These are phyloP conservation scores for Saccharomycopsis hybrid DNA, from an alignment of 1,139 yeast species.

Conservation along the genomic window DNA sequence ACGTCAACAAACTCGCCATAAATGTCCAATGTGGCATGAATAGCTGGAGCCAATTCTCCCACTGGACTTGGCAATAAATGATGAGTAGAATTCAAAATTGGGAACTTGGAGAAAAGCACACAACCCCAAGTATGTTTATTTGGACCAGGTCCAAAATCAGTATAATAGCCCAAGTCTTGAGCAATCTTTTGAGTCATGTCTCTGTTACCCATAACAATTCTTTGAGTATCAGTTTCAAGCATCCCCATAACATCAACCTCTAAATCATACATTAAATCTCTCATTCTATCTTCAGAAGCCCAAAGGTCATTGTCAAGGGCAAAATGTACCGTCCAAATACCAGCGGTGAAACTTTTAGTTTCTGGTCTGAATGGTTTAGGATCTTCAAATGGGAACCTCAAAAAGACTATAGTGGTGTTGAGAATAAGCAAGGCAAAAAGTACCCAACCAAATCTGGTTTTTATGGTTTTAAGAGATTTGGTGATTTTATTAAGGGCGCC, in stretches of 20 bases:
- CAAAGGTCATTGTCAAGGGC: slow-evolving; percentile 97
- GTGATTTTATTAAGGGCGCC: slow-evolving; percentile 15
- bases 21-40: slow-evolving; percentile 88
- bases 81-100: slow-evolving; percentile 83
- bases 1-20: slow-evolving; percentile 83
- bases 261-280: slow-evolving; percentile 71
- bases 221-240: slow-evolving; percentile 87
- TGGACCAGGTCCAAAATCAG: slow-evolving; percentile 97
- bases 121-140: slow-evolving; percentile 98
- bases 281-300: slow-evolving; percentile 92
- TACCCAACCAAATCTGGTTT: slow-evolving; percentile 23
- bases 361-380: slow-evolving; percentile 76
- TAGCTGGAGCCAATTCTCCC: slow-evolving; percentile 97
- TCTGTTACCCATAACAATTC: slow-evolving; percentile 90
- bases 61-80: slow-evolving; percentile 92
- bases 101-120: slow-evolving; percentile 86
- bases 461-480: slow-evolving; percentile 11
- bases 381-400: slow-evolving; percentile 50
- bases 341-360: slow-evolving; percentile 76
- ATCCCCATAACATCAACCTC: slow-evolving; percentile 88
- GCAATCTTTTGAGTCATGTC: slow-evolving; percentile 89
- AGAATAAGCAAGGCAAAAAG: slow-evolving; percentile 19
- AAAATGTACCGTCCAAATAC: slow-evolving; percentile 97
- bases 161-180: slow-evolving; percentile 90
- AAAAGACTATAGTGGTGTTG: slow-evolving; percentile 39